phyloP scores from a whole-genome alignment of 1,139 yeast species.

The Petasospora fabianii region DNA sequence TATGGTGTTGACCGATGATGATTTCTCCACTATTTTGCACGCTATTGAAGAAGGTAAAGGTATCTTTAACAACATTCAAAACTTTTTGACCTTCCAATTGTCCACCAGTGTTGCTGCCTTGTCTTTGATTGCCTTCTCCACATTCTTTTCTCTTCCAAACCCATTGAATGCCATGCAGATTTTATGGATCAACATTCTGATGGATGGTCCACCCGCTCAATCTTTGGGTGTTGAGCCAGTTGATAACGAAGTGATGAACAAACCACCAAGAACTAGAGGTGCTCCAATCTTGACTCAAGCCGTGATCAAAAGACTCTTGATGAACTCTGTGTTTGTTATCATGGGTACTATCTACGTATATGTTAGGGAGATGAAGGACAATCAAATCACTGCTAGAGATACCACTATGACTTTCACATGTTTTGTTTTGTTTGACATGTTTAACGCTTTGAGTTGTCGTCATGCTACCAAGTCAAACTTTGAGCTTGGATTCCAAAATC shows the following conservation, averaged over 20 bases:
- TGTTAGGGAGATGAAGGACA: slow-evolving; percentile 78
- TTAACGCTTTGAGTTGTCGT: slow-evolving; percentile 90
- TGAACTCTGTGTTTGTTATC: slow-evolving; percentile 68
- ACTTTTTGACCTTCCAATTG: slow-evolving; percentile 88
- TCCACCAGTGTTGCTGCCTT: slow-evolving; percentile 95
- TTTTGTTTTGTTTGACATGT: slow-evolving; percentile 92
- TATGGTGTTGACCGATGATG: slow-evolving; percentile 96
- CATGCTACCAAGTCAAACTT: slow-evolving; percentile 79
- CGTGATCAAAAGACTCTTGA: slow-evolving; percentile 68
- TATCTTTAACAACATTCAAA: slow-evolving; percentile 89
- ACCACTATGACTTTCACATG: slow-evolving; percentile 99
- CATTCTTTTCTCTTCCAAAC: slow-evolving; percentile 82
- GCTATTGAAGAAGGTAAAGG: slow-evolving; percentile 98
- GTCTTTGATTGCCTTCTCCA: slow-evolving; percentile 80
- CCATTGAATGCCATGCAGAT: slow-evolving; percentile 99
- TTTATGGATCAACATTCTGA: slow-evolving; percentile 91
- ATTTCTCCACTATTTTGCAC: slow-evolving; percentile 83
- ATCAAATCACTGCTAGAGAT: slow-evolving; percentile 80
- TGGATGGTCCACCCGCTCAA: slow-evolving; percentile 99
- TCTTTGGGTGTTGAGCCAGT: slow-evolving; percentile 97
- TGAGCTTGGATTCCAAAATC: slow-evolving; percentile 74
- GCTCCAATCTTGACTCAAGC: slow-evolving; percentile 74
- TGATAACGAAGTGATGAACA: slow-evolving; percentile 89
- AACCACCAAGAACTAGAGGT: slow-evolving; percentile 85
- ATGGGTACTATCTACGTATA: slow-evolving; percentile 85